Conservation (phyloP, 1,139 yeast genomes). For the Taphrina deformans region DNA sequence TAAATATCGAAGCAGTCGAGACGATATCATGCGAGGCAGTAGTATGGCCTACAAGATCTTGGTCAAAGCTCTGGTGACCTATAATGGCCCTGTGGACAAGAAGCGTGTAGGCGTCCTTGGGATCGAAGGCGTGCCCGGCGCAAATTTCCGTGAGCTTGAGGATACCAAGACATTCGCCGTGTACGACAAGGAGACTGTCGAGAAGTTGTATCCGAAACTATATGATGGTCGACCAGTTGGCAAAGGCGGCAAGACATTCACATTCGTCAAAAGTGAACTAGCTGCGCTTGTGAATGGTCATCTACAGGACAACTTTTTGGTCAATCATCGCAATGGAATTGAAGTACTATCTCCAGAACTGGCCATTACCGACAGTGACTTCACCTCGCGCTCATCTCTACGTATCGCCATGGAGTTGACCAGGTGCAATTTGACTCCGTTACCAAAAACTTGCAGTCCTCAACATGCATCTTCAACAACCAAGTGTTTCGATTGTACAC, state of each 20-base stretch:
- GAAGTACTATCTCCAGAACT: conserved; percentile 8
- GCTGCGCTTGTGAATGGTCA: conserved; percentile 18
- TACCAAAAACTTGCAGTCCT: conserved; percentile 8
- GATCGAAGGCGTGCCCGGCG: conserved; percentile 18
- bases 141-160: conserved; percentile 2
- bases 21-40: conserved; percentile 17
- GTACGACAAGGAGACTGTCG: conserved; percentile 8
- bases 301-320: conserved; percentile 15
- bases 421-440: conserved; percentile 17
- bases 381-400: not conserved
- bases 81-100: not conserved
- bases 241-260: conserved; percentile 12
- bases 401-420: conserved; percentile 14
- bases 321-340: conserved; percentile 6
- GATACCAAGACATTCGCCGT: conserved; percentile 10
- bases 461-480: not conserved
- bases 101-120: not conserved
- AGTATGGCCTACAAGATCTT: conserved; percentile 8
- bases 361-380: conserved; percentile 3
- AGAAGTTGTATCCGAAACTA: conserved; percentile 4
- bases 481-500: conserved; percentile 10
- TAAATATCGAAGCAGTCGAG: conserved; percentile 5
- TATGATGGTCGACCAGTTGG: conserved; percentile 5
- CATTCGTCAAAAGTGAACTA: conserved; percentile 4
- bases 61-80: conserved; percentile 1